These are phyloP conservation scores for Chamaecrista fasciculata DNA, from an alignment of 306 rosid genomes.

Conservation along the genomic window DNA sequence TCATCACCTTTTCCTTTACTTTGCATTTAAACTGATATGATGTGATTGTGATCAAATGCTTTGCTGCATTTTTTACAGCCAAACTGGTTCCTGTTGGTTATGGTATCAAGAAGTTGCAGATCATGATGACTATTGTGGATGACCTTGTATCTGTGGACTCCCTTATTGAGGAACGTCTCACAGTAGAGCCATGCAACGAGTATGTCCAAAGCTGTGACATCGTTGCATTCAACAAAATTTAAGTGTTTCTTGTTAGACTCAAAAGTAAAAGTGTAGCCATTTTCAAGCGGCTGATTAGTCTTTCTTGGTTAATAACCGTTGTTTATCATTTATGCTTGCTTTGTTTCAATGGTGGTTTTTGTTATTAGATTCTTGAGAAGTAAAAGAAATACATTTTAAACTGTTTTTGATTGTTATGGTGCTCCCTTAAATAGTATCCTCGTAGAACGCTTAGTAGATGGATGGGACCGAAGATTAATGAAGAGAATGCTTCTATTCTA, in stretches of 20 bases:
- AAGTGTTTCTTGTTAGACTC: conserved; percentile 27
- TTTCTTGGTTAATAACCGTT: neutral
- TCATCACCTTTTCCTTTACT: neutral
- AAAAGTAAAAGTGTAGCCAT: conserved; percentile 39
- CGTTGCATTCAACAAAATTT: conserved; percentile 92
- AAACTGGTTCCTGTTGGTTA: conserved; percentile 83
- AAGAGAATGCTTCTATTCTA: neutral
- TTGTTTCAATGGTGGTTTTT: conserved; percentile 34
- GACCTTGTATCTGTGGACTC: conserved; percentile 82
- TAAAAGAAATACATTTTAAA: conserved; percentile 15
- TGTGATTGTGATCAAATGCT: neutral
- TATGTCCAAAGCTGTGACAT: conserved; percentile 89
- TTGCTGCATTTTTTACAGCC: conserved; percentile 47
- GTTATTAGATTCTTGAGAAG: conserved; percentile 31
- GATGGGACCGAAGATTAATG: conserved; percentile 3
- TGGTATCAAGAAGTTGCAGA: conserved; percentile 85
- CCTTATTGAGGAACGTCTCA: conserved; percentile 73
- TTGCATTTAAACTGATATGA: neutral
- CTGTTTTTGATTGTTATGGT: neutral
- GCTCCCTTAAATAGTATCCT: neutral
- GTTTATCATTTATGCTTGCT: conserved; percentile 10
- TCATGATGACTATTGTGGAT: conserved; percentile 79
- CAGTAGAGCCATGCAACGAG: conserved; percentile 68
- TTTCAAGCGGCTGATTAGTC: conserved; percentile 40
- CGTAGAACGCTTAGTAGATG: neutral